Conservation (phyloP, 2,329 filamentous ascomycete genomes). For the Aspergillus quadrilineatus region DNA sequence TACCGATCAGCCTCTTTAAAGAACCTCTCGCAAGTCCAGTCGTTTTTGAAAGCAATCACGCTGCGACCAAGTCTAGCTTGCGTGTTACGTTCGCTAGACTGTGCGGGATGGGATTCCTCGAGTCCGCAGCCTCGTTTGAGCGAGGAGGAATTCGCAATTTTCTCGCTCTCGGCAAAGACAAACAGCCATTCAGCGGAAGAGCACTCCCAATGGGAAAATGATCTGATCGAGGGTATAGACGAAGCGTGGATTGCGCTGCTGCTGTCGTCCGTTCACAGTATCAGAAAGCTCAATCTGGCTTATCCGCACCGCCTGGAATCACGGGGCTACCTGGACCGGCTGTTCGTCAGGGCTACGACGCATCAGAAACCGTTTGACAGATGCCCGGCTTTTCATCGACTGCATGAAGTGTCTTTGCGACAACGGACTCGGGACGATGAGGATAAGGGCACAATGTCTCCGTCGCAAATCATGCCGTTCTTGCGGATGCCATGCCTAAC, state of each 20-base stretch:
- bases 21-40: conserved; percentile 19
- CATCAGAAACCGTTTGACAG: conserved; percentile 20
- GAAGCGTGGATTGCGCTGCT: conserved; percentile 32
- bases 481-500: conserved; percentile 28
- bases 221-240: conserved; percentile 21
- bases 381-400: conserved; percentile 19
- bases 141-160: conserved; percentile 10
- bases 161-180: conserved; percentile 8
- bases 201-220: conserved; percentile 21
- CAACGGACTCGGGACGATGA: conserved; percentile 12
- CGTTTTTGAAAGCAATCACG: conserved; percentile 24
- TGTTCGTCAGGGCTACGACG: conserved; percentile 22
- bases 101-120: conserved; percentile 22
- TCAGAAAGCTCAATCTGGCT: conserved; percentile 22
- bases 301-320: conserved; percentile 19
- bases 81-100: conserved; percentile 25
- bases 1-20: conserved; percentile 23
- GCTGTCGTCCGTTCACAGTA: conserved; percentile 26
- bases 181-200: conserved; percentile 24
- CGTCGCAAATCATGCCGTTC: conserved; percentile 26
- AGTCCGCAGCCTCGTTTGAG: neutral
- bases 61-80: conserved; percentile 24
- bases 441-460: conserved; percentile 11
- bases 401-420: conserved; percentile 23
- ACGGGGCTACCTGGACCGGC: conserved; percentile 21